Base-by-base conservation (phyloP, 2,329 filamentous ascomycete genomes). In the Fusarium chaquense region DNA sequence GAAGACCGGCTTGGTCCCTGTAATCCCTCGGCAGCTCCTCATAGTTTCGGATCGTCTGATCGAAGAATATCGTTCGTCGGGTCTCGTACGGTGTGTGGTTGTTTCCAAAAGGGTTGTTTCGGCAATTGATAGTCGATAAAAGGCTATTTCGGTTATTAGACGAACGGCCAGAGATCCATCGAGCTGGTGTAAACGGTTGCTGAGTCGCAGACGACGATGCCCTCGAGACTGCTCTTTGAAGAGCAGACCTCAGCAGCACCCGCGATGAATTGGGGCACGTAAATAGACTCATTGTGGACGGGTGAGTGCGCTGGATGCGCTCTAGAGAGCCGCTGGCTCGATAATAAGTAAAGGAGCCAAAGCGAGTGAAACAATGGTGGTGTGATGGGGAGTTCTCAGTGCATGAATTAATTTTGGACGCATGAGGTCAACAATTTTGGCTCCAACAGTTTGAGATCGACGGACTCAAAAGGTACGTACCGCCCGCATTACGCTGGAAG, bases 11-110 rank as follows among this genome's bases (percentile, higher is more conserved):
- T 47, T 82, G 80, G 74, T 90, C 88, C 46, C 81, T 80, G 74
- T 90, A 91, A 58, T 83, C 81, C 24, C 79, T 79, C 1, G 88
- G 89, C n/a, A 91, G 78, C 52, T 89, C 81, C 59, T 85, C 82
- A 74, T 89, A 91, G 66, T 84, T 78, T n/a, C 80, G 84, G 62
- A 87, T 79, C 52, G 84, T 73, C 52, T 71, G 75, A 38, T 75
- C 73, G 52, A 76, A 75, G 69, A 81, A 81, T 43, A 81, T 71
- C n/a, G 75, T 77, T 45, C 80, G 75, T 59, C 76, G 73, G 28
- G 69, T 64, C 24, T 72, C 69, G 43, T 64, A 72, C 18, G 67
- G 66, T 11, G 66, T 65, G 41, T 67, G 58, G 10, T 26, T 67
- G 20, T 62, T 54, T 33, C 53, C 55, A 40, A 72, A 65, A 36